Base-by-base conservation (phyloP, 257 asterid species). In the Fraxinus cuspidata region DNA sequence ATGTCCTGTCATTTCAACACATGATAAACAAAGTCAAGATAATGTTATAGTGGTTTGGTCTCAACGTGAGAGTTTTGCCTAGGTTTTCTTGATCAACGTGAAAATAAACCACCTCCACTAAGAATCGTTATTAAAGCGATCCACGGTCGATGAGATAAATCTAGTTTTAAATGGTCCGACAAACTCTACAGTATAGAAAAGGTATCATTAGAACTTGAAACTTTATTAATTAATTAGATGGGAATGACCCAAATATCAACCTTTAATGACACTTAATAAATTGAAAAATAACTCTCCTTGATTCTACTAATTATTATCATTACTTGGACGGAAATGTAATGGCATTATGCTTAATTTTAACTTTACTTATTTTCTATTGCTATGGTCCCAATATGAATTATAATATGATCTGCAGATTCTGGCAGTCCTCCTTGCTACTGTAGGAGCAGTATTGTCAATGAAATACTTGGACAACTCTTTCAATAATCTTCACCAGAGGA, bases 401-500 rank as follows among this genome's bases (percentile, higher is more conserved):
- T 78, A n/a, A 63, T 64, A 38, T 76, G 34, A 38, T 72, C 70
- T 82, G 77, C 88, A 92, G 97, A 84, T 90, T 47, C 1, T 88
- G 4, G 86, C 92, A 12, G 93, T 92, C 73, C 87, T 91, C 69
- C 87, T 94, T 19, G 88, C 94, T 74, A 89, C 92, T 75, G 87
- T 85, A 74, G 99, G 85, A 60, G 94, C 97, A 79, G 87, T 86
- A 51, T 75, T 92, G 92, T 91, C 97, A 71, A 73, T 90, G 71
- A 86, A 82, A 84, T 80, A 87, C 89, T 92, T 94, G 66, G 92
- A 89, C 83, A 92, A 94, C 73, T 74, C 92, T 3, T 94, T 94
- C 88, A 87, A 81, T 84, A 94, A 94, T 72, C 87, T 74, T 78
- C 99, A 94, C 81, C 99, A 91, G 56, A 86, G 91, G 72, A 79